These are phyloP conservation scores for Kwoniella europaea DNA, from an alignment of 768 basidiomycete species.

Conservation along the genomic window DNA sequence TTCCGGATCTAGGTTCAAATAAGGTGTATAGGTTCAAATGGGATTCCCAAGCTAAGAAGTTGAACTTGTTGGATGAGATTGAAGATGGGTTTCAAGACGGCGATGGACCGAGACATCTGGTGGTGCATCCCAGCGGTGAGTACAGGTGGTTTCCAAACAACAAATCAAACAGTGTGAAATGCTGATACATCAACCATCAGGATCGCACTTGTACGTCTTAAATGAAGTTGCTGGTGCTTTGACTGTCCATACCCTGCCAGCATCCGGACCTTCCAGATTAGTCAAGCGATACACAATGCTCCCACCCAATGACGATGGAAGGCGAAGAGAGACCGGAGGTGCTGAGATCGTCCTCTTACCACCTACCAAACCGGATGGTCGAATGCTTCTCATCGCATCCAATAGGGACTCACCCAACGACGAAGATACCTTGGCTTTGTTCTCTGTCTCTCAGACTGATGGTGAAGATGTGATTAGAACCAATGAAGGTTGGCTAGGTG, in stretches of 20 bases:
- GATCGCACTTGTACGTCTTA: constrained; percentile 34
- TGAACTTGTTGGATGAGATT: constrained; percentile 16
- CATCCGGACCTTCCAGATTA: constrained; percentile 6
- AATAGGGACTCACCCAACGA: constrained; percentile 39
- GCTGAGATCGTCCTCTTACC: constrained; percentile 37
- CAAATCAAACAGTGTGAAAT: background rate
- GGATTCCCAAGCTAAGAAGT: constrained; percentile 11
- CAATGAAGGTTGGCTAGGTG: constrained; percentile 17
- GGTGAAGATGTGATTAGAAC: constrained; percentile 22
- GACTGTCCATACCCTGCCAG: constrained; percentile 27
- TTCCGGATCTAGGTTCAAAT: constrained; percentile 41
- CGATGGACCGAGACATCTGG: constrained; percentile 45
- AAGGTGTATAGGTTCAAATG: constrained; percentile 35
- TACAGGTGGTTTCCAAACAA: background rate
- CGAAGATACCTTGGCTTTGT: constrained; percentile 37
- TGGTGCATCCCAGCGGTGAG: constrained; percentile 42
- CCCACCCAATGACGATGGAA: constrained; percentile 26
- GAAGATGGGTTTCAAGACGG: constrained; percentile 30
- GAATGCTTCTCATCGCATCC: constrained; percentile 33
- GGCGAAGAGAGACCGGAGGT: constrained; percentile 18
- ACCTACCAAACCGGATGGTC: constrained; percentile 14
- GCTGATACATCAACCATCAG: constrained; percentile 8
- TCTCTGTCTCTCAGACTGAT: constrained; percentile 26
- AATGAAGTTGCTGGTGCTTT: constrained; percentile 37
- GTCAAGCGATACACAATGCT: constrained; percentile 32